Evolutionary conservation across 2,329 filamentous ascomycete species (phyloP).

Genomic region (Calonectria ilicicola): DNA sequence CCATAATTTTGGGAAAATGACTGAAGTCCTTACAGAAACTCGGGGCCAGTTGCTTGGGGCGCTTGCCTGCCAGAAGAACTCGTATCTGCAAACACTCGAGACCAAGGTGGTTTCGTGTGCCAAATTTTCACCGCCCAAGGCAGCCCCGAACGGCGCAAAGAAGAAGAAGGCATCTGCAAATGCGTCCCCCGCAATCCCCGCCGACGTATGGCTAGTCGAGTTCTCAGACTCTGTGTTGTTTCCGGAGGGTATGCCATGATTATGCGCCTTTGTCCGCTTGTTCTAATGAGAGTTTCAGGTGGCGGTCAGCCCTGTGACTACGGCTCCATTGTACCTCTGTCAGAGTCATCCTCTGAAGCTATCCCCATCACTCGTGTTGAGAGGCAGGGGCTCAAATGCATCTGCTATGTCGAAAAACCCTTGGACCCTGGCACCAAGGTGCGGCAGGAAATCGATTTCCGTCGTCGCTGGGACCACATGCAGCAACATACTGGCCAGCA

Average conservation of each 20-base stretch:
- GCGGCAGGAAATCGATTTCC: constrained; percentile 44
- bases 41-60: constrained; percentile 36
- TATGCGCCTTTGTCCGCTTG: not conserved
- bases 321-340: constrained; percentile 36
- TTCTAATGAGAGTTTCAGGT: constrained; percentile 28
- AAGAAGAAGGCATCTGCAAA: constrained; percentile 31
- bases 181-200: not conserved
- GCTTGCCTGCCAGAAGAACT: constrained; percentile 43
- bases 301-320: constrained; percentile 48
- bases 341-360: constrained; percentile 7
- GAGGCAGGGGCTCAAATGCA: constrained; percentile 43
- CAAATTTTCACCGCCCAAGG: constrained; percentile 29
- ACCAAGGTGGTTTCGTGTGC: constrained; percentile 44
- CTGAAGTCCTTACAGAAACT: not conserved
- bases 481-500: constrained; percentile 50
- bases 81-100: constrained; percentile 41
- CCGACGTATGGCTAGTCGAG: constrained; percentile 45
- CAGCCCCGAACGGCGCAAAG: constrained; percentile 28
- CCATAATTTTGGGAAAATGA: not conserved
- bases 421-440: constrained; percentile 34
- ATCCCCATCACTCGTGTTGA: constrained; percentile 41
- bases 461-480: constrained; percentile 49
- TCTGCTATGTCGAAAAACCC: constrained; percentile 35
- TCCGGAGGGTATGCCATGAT: constrained; percentile 39
- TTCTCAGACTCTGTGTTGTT: constrained; percentile 47